phyloP scores from a whole-genome alignment of 345 rosid genomes.

The Melastoma malabathricum region DNA sequence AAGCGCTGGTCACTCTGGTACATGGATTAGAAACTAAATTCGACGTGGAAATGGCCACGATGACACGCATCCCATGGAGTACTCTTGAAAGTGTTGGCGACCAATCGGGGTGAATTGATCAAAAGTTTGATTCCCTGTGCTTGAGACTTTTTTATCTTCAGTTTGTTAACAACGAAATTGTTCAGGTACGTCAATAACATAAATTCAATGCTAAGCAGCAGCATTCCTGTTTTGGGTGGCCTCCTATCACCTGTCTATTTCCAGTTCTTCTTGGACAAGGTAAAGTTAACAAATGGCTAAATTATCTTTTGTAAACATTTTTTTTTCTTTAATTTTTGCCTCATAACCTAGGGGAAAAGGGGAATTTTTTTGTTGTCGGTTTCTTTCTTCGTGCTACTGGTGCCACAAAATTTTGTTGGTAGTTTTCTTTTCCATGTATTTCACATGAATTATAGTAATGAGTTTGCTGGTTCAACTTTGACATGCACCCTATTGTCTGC shows the following conservation, averaged over 20 bases:
- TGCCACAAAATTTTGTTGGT: too few species aligned
- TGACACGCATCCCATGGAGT: conserved; percentile 95
- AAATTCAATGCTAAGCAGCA: conserved; percentile 40
- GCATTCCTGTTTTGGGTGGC: conserved; percentile 53
- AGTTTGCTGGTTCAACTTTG: too few species aligned
- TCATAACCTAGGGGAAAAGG: too few species aligned
- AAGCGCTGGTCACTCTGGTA: conserved; percentile 77
- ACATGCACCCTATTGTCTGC: too few species aligned
- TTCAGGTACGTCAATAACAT: conserved; percentile 66
- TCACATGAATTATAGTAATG: too few species aligned
- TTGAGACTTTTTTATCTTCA: neutral
- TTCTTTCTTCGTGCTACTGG: too few species aligned
- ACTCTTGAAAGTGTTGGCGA: conserved; percentile 98
- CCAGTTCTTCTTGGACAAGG: conserved; percentile 82
- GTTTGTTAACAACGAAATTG: conserved; percentile 12
- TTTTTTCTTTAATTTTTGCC: too few species aligned
- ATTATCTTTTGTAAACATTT: too few species aligned
- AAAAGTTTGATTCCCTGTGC: neutral
- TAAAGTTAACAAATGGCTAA: conserved; percentile 7
- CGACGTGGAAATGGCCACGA: conserved; percentile 88
- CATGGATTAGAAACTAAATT: conserved; percentile 92
- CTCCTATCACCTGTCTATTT: conserved; percentile 58
- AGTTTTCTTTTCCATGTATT: too few species aligned
- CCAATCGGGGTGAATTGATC: conserved; percentile 66
- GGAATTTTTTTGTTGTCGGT: too few species aligned